A percentile compares a stretch with the other conserved stretches of the same genome.
These are phyloP conservation scores for Macrolepiota dolichaula DNA, from an alignment of 768 basidiomycete species.

Conservation along the genomic window DNA sequence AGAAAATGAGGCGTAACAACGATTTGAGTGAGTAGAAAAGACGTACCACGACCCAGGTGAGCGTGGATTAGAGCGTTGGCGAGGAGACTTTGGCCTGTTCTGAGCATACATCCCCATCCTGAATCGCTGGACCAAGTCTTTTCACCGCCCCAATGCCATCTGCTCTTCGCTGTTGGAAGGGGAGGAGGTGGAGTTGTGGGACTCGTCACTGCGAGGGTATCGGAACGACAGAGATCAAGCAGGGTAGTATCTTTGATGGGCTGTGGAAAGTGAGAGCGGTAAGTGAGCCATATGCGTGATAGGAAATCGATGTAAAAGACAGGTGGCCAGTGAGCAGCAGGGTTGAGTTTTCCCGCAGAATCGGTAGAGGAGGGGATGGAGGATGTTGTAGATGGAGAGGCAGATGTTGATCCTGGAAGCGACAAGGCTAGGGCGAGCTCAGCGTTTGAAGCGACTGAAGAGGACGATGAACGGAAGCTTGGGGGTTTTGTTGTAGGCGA, in stretches of 20 bases:
- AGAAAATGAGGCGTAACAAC: not conserved
- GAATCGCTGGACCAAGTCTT: conserved; percentile 57
- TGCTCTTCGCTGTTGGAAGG: conserved; percentile 29
- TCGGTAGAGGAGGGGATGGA: conserved; percentile 4
- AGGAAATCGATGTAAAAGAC: conserved; percentile 88
- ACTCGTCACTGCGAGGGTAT: conserved; percentile 26
- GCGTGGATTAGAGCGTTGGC: conserved; percentile 42
- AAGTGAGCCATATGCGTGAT: conserved; percentile 87
- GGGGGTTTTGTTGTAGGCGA: conserved; percentile 22
- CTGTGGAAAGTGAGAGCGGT: conserved; percentile 74
- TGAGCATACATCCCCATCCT: conserved; percentile 37
- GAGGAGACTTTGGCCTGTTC: conserved; percentile 33
- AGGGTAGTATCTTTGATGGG: conserved; percentile 68
- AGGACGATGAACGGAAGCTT: conserved; percentile 40
- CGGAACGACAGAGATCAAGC: conserved; percentile 26
- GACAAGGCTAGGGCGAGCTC: conserved; percentile 20
- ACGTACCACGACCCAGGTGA: conserved; percentile 58
- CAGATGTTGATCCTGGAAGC: conserved; percentile 13
- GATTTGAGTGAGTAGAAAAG: not conserved
- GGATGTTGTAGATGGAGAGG: conserved; percentile 3
- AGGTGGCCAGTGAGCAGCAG: conserved; percentile 66
- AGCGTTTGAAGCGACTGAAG: conserved; percentile 24
- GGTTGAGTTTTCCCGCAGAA: conserved; percentile 22
- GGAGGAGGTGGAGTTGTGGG: conserved; percentile 7
- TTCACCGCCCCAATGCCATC: conserved; percentile 71